Evolutionary conservation across 73 alveolate species (phyloP), one percentile per base, ranked within the genome.

Genomic region (Paramecium octaurelia): DNA sequence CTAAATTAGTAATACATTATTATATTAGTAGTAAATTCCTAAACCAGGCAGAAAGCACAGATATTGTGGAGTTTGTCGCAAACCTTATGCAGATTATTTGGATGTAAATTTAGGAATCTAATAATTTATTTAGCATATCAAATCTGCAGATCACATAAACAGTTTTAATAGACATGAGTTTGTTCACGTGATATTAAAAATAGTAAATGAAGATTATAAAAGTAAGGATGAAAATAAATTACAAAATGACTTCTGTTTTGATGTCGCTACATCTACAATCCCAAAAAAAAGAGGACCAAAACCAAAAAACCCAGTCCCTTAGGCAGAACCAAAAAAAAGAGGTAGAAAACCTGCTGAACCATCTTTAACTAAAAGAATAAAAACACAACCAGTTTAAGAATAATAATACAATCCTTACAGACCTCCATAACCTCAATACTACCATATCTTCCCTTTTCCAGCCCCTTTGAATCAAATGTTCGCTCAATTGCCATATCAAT

Each of bases 1-100:
- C 46, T 9, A 24, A 80, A 80, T 48, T 80, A 48, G 91, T 80
- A 80, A 27, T 8, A 44, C 18, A 11, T 16, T 18, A 38, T 44
- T 43, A 31, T 80, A 44, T 80, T 10, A 18, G 2, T 31, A 80
- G 91, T 21, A 80, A 42, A 46, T 80, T 18, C 91, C 91, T 21
- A 80, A 80, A 44, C 91, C 91, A 23, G 91, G 91, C 4, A 40
- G 91, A 44, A 80, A 80, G 46, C 91, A 80, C n/a, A 80, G 91
- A 80, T 80, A 80, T 46, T 80, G 91, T 48, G 91, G 91, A 11
- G 91, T 80, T 7, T 80, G 91, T 80, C 46, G 91, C 16, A 80
- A 80, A 44, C 91, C 91, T 31, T 80, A 80, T 24, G 57, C 5
- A 8, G 91, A 80, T 80, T 80, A 80, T 80, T 80, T 80, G 57